These are phyloP conservation scores for Phytopythium boreale DNA, from an alignment of 352 stramenopile genomes.

Conservation along the genomic window DNA sequence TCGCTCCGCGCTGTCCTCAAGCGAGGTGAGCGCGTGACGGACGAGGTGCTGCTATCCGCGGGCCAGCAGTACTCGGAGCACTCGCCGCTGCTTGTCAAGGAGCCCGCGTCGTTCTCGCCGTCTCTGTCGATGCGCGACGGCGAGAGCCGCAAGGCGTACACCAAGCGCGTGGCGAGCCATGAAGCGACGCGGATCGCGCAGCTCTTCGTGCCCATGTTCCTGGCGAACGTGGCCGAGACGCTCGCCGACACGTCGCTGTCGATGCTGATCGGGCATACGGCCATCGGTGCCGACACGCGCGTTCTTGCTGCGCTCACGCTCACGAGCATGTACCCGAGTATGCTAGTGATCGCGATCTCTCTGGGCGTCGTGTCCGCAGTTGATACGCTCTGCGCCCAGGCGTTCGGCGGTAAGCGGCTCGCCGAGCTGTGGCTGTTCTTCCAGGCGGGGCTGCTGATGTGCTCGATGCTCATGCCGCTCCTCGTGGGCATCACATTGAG, in stretches of 20 bases:
- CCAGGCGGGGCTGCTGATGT: constrained; percentile 25
- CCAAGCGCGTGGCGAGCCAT: constrained; percentile 4
- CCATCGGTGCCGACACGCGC: constrained; percentile 11
- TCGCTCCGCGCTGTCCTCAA: neutral
- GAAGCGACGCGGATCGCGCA: constrained; percentile 8
- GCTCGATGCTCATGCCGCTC: constrained; percentile 7
- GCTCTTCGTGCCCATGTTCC: constrained; percentile 12
- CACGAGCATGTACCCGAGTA: constrained; percentile 9
- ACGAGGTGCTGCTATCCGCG: neutral
- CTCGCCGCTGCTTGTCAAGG: neutral
- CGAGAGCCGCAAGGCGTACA: neutral
- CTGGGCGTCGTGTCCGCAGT: constrained; percentile 7
- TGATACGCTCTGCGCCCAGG: constrained; percentile 31
- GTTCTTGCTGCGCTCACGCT: constrained; percentile 26
- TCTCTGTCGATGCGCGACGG: neutral
- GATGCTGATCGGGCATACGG: constrained; percentile 27
- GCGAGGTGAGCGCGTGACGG: neutral
- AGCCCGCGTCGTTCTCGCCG: neutral
- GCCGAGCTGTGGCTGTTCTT: constrained; percentile 35
- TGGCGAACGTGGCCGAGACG: constrained; percentile 8
- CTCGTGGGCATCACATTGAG: constrained; percentile 4
- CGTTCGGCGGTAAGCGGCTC: constrained; percentile 28
- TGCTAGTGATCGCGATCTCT: neutral
- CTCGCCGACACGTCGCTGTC: constrained; percentile 7
- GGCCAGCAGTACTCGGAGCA: neutral